Conservation (phyloP, 2,329 filamentous ascomycete species). For the Trichoderma gracile region DNA sequence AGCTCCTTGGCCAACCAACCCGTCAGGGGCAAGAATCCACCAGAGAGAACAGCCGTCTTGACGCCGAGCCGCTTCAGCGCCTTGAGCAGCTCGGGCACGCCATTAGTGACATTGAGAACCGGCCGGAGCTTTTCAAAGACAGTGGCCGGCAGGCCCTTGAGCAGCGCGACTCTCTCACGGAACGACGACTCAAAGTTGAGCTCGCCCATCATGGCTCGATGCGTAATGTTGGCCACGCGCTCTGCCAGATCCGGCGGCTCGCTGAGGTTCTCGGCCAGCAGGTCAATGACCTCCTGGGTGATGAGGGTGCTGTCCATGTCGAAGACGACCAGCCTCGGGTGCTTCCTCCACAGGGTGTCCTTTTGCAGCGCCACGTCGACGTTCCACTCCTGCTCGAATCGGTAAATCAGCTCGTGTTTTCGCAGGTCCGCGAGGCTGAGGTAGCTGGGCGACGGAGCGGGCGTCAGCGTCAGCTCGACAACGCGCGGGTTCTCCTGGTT, state of each 20-base stretch:
- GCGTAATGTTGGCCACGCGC: conserved; percentile 84
- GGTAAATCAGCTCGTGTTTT: conserved; percentile 78
- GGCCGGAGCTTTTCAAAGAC: conserved; percentile 78
- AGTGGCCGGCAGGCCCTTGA: conserved; percentile 75
- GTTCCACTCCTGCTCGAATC: conserved; percentile 86
- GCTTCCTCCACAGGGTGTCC: conserved; percentile 71
- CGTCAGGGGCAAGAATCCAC: conserved; percentile 88
- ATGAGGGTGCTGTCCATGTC: conserved; percentile 99
- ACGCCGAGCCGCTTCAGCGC: conserved; percentile 77
- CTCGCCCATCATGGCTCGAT: conserved; percentile 93
- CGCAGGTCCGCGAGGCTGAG: conserved; percentile 68
- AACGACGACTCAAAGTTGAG: conserved; percentile 87
- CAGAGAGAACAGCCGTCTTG: conserved; percentile 87
- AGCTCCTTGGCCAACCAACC: conserved; percentile 79
- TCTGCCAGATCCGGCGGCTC: conserved; percentile 71
- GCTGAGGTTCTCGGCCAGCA: conserved; percentile 78
- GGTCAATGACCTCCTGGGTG: conserved; percentile 95
- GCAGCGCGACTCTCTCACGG: conserved; percentile 73
- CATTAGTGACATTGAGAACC: conserved; percentile 77
- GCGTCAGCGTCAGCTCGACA: conserved; percentile 65
- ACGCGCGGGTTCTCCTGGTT: conserved; percentile 60
- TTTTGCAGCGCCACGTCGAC: conserved; percentile 78
- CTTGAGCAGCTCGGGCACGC: conserved; percentile 71
- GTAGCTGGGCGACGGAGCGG: conserved; percentile 62
- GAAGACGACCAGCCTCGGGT: conserved; percentile 88